These are phyloP conservation scores for Stephania cephalantha DNA, from an alignment of 164 flowering plant species.

Conservation along the genomic window DNA sequence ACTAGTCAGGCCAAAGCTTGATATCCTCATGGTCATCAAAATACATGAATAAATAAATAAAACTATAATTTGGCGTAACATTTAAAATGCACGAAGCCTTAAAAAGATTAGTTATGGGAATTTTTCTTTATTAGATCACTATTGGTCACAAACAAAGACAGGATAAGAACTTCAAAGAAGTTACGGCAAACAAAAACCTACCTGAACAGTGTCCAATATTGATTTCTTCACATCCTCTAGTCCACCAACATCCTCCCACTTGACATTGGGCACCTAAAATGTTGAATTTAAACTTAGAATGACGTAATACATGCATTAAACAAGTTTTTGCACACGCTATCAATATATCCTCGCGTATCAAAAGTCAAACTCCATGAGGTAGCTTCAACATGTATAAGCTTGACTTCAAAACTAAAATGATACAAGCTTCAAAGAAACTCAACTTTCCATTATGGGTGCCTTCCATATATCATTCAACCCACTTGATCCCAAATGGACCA, in stretches of 20 bases:
- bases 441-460: not conserved
- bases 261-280: conserved; percentile 76
- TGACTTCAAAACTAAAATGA: not conserved
- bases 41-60: too few species aligned
- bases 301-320: not conserved
- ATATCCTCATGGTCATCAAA: too few species aligned
- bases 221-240: conserved; percentile 92
- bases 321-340: conserved; percentile 7
- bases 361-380: not conserved
- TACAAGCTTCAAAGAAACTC: not conserved
- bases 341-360: not conserved
- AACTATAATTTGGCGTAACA: not conserved
- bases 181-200: conserved; percentile 16
- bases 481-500: not conserved
- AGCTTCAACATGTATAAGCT: not conserved
- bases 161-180: too few species aligned
- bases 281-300: conserved; percentile 13
- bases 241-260: conserved; percentile 99
- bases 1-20: too few species aligned
- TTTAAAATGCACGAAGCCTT: not conserved
- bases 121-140: not conserved
- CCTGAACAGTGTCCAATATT: conserved; percentile 96
- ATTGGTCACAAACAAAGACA: not conserved
- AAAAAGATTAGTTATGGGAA: not conserved
- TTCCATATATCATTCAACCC: not conserved